Percentiles rank a stretch among this genome's conserved stretches.
phyloP scores from a whole-genome alignment of 2,329 filamentous ascomycete species.

The Trichoderma gracile region DNA sequence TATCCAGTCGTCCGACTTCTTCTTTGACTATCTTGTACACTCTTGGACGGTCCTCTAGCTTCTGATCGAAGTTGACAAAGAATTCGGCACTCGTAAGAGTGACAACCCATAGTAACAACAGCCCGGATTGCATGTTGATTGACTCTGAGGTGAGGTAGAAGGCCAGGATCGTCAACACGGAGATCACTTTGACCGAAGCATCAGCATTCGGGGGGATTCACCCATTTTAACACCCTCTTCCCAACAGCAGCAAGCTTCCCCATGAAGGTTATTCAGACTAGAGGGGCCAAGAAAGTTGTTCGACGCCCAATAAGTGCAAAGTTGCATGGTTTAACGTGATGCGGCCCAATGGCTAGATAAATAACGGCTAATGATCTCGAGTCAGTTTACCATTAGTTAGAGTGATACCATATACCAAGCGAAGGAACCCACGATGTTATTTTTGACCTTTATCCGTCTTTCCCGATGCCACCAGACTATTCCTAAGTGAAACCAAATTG shows the following conservation, averaged over 20 bases:
- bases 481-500: no score
- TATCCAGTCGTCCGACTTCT: slow-evolving; percentile 15
- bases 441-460: not conserved
- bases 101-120: not conserved
- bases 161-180: no score
- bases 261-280: not conserved
- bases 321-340: not conserved
- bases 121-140: not conserved
- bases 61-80: slow-evolving; percentile 24
- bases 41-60: slow-evolving; percentile 24
- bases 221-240: not conserved
- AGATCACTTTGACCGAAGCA: not conserved
- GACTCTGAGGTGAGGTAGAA: not conserved
- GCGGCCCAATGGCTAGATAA: not conserved
- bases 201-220: not conserved
- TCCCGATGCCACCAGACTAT: not conserved
- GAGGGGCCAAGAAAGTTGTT: not conserved
- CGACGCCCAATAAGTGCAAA: not conserved
- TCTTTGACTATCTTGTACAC: slow-evolving; percentile 20
- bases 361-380: not conserved
- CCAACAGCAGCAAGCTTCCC: not conserved
- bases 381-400: not conserved
- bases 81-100: slow-evolving; percentile 8
- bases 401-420: not conserved
- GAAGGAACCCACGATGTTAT: not conserved